A percentile compares a stretch with the other conserved stretches of the same genome.
Evolutionary conservation across 2,329 filamentous ascomycete genomes (phyloP).

Genomic region (Fusarium lyarnte): DNA sequence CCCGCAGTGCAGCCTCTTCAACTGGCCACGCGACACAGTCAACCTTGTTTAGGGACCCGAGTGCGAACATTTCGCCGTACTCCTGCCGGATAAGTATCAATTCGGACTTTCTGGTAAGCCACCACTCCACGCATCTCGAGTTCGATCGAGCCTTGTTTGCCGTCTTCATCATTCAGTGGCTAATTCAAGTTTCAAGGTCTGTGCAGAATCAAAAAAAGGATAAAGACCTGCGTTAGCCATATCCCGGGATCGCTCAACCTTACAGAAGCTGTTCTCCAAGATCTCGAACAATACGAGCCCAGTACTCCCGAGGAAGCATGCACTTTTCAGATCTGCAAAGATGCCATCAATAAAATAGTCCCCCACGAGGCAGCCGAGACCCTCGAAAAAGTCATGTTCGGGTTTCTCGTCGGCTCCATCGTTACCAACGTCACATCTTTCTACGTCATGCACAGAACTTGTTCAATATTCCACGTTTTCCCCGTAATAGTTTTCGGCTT

Average conservation of each 20-base stretch:
- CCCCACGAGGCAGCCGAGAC: conserved; percentile 12
- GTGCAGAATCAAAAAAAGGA: conserved; percentile 14
- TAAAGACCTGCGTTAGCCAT: conserved; percentile 9
- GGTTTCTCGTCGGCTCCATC: conserved; percentile 24
- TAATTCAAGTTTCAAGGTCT: neutral
- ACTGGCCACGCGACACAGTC: conserved; percentile 32
- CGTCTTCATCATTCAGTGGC: neutral
- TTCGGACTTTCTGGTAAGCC: conserved; percentile 23
- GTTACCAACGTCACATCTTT: conserved; percentile 26
- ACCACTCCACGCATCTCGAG: neutral
- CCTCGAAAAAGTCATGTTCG: conserved; percentile 16
- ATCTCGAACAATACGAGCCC: neutral
- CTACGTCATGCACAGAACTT: neutral
- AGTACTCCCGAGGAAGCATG: no score
- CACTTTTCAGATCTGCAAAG: neutral
- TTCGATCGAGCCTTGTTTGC: no score
- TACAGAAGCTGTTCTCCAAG: conserved; percentile 22
- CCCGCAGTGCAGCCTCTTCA: conserved; percentile 13
- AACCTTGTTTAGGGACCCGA: conserved; percentile 25
- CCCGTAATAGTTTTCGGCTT: neutral
- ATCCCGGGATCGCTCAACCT: conserved; percentile 34
- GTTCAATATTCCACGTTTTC: neutral
- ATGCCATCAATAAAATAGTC: conserved; percentile 15
- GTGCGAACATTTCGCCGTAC: neutral
- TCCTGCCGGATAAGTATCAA: conserved; percentile 28